These are phyloP conservation scores for Phytophthora citrophthora DNA, from an alignment of 352 stramenopile genomes.

Conservation along the genomic window DNA sequence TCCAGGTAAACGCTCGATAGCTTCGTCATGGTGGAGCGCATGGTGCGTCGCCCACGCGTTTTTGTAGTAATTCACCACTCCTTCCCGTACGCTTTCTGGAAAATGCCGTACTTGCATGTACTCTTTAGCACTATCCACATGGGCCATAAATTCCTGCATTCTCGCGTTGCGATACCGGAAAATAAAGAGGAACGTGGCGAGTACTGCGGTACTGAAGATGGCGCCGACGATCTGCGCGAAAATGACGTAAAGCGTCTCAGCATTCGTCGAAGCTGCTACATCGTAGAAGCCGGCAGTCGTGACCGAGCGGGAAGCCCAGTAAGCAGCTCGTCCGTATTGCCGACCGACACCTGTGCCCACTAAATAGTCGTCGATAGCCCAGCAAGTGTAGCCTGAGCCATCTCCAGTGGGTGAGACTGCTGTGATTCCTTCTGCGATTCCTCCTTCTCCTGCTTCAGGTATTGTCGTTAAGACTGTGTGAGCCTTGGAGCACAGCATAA, in stretches of 20 bases:
- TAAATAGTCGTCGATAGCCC: conserved; percentile 72
- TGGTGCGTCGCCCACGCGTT: conserved; percentile 62
- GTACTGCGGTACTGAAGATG: conserved; percentile 69
- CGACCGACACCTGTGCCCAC: conserved; percentile 46
- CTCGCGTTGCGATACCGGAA: conserved; percentile 64
- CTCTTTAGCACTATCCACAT: conserved; percentile 75
- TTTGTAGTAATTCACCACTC: conserved; percentile 66
- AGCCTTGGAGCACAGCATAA: conserved; percentile 54
- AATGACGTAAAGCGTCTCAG: conserved; percentile 65
- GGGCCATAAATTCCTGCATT: conserved; percentile 70
- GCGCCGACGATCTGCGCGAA: conserved; percentile 66
- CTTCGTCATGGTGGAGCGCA: conserved; percentile 52
- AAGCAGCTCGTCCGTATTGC: conserved; percentile 63
- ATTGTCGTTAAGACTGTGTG: conserved; percentile 16
- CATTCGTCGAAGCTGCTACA: conserved; percentile 52
- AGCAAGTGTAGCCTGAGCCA: conserved; percentile 54
- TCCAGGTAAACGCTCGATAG: conserved; percentile 57
- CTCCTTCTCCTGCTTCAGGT: conserved; percentile 10
- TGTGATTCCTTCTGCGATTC: conserved; percentile 21
- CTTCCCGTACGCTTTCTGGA: conserved; percentile 60
- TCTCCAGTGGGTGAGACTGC: conserved; percentile 17
- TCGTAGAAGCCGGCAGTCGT: conserved; percentile 73
- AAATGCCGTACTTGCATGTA: conserved; percentile 78
- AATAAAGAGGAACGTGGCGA: conserved; percentile 78
- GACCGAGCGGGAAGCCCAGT: conserved; percentile 66